phyloP scores from a whole-genome alignment of 2,329 filamentous ascomycete genomes.

The Diaporthe citrichinensis region DNA sequence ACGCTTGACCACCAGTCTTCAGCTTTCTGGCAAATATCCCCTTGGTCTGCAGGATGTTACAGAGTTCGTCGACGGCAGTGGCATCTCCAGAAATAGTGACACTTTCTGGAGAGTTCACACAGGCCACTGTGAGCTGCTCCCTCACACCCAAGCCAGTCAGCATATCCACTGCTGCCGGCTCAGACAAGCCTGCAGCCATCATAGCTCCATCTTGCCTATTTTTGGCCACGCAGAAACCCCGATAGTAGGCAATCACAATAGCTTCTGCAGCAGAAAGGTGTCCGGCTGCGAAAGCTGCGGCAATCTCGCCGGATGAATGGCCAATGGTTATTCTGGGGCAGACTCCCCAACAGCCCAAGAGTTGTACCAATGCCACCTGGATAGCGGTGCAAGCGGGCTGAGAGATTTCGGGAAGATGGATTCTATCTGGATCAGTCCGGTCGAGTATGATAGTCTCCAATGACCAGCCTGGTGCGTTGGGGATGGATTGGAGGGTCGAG shows the following conservation, averaged over 20 bases:
- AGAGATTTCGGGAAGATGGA: too few species aligned
- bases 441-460: too few species aligned
- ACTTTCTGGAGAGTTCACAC: not conserved
- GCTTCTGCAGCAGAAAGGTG: not conserved
- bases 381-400: slow-evolving; percentile 50
- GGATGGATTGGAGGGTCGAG: too few species aligned
- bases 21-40: not conserved
- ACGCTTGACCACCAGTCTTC: not conserved
- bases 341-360: slow-evolving; percentile 47
- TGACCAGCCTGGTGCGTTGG: too few species aligned
- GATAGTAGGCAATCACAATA: not conserved
- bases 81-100: not conserved
- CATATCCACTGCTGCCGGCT: not conserved
- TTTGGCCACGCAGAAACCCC: not conserved
- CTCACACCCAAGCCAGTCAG: not conserved
- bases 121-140: not conserved
- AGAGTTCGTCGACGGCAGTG: not conserved
- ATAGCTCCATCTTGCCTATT: not conserved
- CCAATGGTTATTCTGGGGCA: slow-evolving; percentile 47
- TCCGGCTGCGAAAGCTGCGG: slow-evolving; percentile 48
- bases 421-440: too few species aligned
- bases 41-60: not conserved
- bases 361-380: slow-evolving; percentile 49
- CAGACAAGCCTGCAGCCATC: not conserved
- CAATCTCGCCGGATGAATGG: slow-evolving; percentile 55